Conservation (phyloP, 139 green algal genomes). For the Asterochloris erici region DNA sequence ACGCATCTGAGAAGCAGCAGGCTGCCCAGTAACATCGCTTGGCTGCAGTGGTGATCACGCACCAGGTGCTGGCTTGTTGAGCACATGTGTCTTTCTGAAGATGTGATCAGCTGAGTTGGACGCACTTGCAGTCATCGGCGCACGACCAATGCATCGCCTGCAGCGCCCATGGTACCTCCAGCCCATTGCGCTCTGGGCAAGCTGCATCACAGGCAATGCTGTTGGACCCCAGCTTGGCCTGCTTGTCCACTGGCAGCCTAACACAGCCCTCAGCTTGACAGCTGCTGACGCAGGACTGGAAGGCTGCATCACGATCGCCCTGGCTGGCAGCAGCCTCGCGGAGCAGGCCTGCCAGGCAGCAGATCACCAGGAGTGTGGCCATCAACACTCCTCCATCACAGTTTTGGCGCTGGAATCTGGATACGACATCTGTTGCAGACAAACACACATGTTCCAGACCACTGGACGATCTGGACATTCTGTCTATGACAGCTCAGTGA, state of each 20-base stretch:
- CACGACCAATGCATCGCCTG: constrained; percentile 44
- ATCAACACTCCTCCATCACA: no score
- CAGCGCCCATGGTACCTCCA: constrained; percentile 11
- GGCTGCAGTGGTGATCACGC: not conserved
- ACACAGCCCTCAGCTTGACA: constrained; percentile 15
- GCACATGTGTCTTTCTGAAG: not conserved
- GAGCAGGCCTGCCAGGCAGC: not conserved
- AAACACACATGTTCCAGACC: no score
- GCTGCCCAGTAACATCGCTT: no score
- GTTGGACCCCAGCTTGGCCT: not conserved
- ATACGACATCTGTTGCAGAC: no score
- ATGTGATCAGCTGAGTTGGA: not conserved
- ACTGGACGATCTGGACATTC: no score
- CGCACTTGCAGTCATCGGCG: constrained; percentile 51
- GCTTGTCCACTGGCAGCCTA: not conserved
- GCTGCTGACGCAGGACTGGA: not conserved
- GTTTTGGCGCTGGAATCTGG: no score
- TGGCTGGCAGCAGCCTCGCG: not conserved
- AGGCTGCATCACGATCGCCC: constrained; percentile 9
- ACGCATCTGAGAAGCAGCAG: not conserved
- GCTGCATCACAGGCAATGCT: not conserved
- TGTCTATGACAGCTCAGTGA: no score
- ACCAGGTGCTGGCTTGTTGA: not conserved
- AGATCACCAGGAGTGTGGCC: no score
- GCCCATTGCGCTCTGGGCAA: constrained; percentile 3